Base-by-base conservation (phyloP, 1,284 basidiomycete genomes). In the Somion occarium region DNA sequence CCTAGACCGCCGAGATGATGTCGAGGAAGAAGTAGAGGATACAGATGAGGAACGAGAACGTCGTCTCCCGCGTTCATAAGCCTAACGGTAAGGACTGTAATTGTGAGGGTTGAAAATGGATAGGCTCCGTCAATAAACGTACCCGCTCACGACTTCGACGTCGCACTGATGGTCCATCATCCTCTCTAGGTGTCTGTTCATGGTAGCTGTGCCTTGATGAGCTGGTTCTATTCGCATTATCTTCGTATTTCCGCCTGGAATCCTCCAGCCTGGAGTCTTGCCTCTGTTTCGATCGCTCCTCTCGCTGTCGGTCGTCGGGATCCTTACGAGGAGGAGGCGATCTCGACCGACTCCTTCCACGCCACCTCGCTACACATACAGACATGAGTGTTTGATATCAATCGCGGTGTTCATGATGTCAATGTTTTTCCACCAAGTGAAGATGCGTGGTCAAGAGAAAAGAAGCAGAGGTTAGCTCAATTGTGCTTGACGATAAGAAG, bases 391-490 rank as follows among this genome's bases (percentile, higher is more conserved):
- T 37, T n/a, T n/a, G 34, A 11, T 11, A n/a, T 37, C 34, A 37
- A 11, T 11, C 34, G 34, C n/a, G n/a, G n/a, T n/a, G n/a, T n/a
- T n/a, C n/a, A n/a, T n/a, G n/a, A n/a, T n/a, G n/a, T n/a, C n/a
- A n/a, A 18, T 42, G 15, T 7, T 34, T 27, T 47, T 41, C 38
- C 45, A 44, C 51, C 46, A 48, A 24, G 38, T 52, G 39, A 27
- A 44, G 34, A 26, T 25, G 50, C 25, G 34, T 30, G 23, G 25
- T 38, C 46, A 48, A 44, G 38, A 45, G 47, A 45, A 43, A 15
- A 30, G 18, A 34, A 34, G 15, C 30, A 44, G 27, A 52, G 51
- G 39, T 52, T 48, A 52, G 51, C 26, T 46, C 30, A 38, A 34
- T 15, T 7, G 34, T 22, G n/a, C 43, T 18, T 5, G 25, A 27